Percentiles rank a stretch among this genome's conserved stretches.
Evolutionary conservation across 371 early-diverging fungal species (phyloP).

Genomic region (Globomyces sp.): DNA sequence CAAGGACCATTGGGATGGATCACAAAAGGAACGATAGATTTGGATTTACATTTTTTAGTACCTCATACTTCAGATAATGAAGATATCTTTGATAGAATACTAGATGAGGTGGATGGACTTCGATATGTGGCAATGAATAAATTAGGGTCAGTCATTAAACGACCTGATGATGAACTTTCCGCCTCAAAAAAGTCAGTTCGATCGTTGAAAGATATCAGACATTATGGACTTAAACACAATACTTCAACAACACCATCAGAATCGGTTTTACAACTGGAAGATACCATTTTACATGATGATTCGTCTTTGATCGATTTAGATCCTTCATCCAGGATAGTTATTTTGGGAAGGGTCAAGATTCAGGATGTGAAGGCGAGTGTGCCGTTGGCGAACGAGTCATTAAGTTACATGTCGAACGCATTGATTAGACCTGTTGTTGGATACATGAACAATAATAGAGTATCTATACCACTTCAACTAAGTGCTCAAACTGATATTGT

Average conservation of each 20-base stretch:
- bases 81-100: conserved; percentile 33
- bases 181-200: background rate
- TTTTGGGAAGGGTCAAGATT: conserved; percentile 69
- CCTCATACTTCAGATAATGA: conserved; percentile 35
- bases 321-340: conserved; percentile 25
- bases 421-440: conserved; percentile 91
- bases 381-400: conserved; percentile 63
- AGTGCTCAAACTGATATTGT: conserved; percentile 74
- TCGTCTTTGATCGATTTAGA: background rate
- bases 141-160: conserved; percentile 61
- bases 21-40: conserved; percentile 81
- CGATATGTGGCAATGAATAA: conserved; percentile 77
- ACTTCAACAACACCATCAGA: background rate
- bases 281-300: background rate
- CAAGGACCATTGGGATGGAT: conserved; percentile 95
- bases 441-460: conserved; percentile 89
- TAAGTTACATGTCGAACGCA: conserved; percentile 75
- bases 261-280: background rate
- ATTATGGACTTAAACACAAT: conserved; percentile 14
- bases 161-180: conserved; percentile 11
- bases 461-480: conserved; percentile 77
- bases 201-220: conserved; percentile 6
- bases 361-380: conserved; percentile 88
- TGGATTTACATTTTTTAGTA: conserved; percentile 53
- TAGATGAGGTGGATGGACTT: conserved; percentile 59